Percentiles rank a stretch among this genome's conserved stretches.
phyloP scores from a whole-genome alignment of 257 asterid species.

The Leptodermis oblonga region DNA sequence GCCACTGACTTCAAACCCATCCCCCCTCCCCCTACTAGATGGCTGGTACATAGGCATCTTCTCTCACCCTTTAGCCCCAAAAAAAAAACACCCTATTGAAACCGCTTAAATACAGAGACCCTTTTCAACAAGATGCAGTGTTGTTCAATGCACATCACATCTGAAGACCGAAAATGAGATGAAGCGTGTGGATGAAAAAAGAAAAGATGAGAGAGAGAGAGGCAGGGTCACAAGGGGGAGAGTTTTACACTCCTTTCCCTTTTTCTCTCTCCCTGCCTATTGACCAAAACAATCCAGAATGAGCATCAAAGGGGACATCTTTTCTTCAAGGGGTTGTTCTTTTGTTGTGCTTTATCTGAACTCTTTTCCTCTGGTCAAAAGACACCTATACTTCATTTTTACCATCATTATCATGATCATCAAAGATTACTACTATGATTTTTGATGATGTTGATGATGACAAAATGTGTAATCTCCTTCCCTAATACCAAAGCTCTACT shows the following conservation, averaged over 20 bases:
- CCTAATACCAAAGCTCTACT: slow-evolving; percentile 23
- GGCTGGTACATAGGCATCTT: slow-evolving; percentile 52
- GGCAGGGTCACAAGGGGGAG: slow-evolving; percentile 16
- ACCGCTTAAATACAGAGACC: slow-evolving; percentile 17
- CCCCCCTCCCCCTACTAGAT: slow-evolving; percentile 35
- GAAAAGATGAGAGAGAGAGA: slow-evolving; percentile 13
- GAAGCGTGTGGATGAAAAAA: slow-evolving; percentile 51
- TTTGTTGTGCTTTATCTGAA: slow-evolving; percentile 33
- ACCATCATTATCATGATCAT: slow-evolving; percentile 36
- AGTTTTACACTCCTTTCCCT: slow-evolving; percentile 25
- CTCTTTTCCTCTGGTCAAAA: slow-evolving; percentile 52
- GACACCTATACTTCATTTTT: slow-evolving; percentile 35
- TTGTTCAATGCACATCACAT: slow-evolving; percentile 26
- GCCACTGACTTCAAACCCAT: slow-evolving; percentile 37
- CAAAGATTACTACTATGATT: slow-evolving; percentile 15
- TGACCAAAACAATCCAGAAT: slow-evolving; percentile 38
- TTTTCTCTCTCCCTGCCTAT: slow-evolving; percentile 22
- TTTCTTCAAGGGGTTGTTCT: slow-evolving; percentile 27
- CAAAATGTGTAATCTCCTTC: slow-evolving; percentile 18
- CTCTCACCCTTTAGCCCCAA: slow-evolving; percentile 7
- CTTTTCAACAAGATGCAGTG: slow-evolving; percentile 25
- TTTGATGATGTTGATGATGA: slow-evolving; percentile 21
- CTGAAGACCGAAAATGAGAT: slow-evolving; percentile 22
- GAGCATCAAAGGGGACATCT: slow-evolving; percentile 37
- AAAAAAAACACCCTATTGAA: not conserved